Evolutionary conservation across 164 flowering plant species (phyloP), one percentile per base, ranked within the genome.

Genomic region (Stephania yunnanensis): DNA sequence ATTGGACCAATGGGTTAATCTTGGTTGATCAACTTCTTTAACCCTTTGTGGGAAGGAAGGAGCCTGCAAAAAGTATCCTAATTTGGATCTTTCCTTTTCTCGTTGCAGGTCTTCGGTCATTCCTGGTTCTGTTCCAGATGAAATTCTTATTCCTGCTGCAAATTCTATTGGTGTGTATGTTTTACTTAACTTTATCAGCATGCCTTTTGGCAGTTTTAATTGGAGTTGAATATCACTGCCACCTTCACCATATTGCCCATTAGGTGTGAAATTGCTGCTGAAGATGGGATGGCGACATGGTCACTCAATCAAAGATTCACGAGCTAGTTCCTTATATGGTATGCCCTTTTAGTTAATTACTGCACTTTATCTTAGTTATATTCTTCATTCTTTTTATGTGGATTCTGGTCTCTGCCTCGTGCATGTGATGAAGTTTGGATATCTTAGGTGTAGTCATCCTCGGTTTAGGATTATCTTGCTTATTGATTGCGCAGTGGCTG

Each of bases 261-360:
- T 77, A 95, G 98, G 99, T 78, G 87, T 91, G 42, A 92, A 86
- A 73, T 79, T 95, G 82, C 85, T 95, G 78, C 77, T 84, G 75
- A 95, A 91, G 87, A 93, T 95, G 99, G 99, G 99, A 80, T 95
- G 99, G 99, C 79, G 98, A 10, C 98, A 79, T 72, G 98, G 99
- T 61, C 94, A 78, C 74, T 83, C 97, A 69, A 89, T 95, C 61
- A 91, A 80, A 81, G 92, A 87, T 80, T 81, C 90, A 68, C 87
- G 45, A 46, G 29, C 83, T 73, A 83, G 80, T 81, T 83, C 87
- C 45, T 73, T 82, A 20, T 82, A 89, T 84, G 94, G 98, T 95
- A 88, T 75, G 82, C 36, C 64, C 19, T n/a, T 58, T 58, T 19
- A 58, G 64, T 58, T 58, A n/a, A 58, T 58, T 58, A 6, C 64